Base-by-base conservation (phyloP, 1,284 basidiomycete species). In the Stygiomarasmius scandens region DNA sequence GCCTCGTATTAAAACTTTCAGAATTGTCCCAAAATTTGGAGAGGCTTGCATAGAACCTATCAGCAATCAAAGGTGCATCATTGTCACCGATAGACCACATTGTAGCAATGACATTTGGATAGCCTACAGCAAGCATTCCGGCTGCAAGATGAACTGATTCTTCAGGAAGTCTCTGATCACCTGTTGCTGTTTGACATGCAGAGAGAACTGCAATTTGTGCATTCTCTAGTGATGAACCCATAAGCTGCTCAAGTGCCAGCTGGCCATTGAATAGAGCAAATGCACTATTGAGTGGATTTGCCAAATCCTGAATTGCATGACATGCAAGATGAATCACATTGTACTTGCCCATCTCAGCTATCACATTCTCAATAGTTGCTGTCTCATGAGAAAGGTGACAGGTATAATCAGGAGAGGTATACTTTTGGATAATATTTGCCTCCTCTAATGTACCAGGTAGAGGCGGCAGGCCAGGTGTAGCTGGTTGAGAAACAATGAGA, bases 71-170 rank as follows among this genome's bases (percentile, higher is more conserved):
- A 44, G 22, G 34, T 43, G 51, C 51, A 43, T 52, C 51, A n/a
- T 52, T 38, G 24, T 52, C 51, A 10, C 34, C 51, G 24, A 52
- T 52, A 52, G 49, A 63, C 64, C 64, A 66, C 61, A 66, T 64
- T 2, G 64, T 63, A 23, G 56, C 64, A 25, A 66, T 50, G 0
- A 66, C 63, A 22, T 47, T 49, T 9, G 52, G 53, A 52, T 63
- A 66, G 34, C 64, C 63, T 3, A 53, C 44, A 49, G 59, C 58
- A 3, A 63, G 48, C 25, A 65, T 49, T 6, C 56, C 61, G 8
- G 60, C 63, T 10, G 52, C 64, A 11, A 66, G 44, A 49, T 61
- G 63, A 50, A 66, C 60, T 8, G 60, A 57, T 44, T 66, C 64
- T 43, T 64, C 63, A 5, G 61, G 58, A 22, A 54, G 22, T 11